phyloP scores from a whole-genome alignment of 805 yeast genomes.

The Cyberlindnera misumaiensis region DNA sequence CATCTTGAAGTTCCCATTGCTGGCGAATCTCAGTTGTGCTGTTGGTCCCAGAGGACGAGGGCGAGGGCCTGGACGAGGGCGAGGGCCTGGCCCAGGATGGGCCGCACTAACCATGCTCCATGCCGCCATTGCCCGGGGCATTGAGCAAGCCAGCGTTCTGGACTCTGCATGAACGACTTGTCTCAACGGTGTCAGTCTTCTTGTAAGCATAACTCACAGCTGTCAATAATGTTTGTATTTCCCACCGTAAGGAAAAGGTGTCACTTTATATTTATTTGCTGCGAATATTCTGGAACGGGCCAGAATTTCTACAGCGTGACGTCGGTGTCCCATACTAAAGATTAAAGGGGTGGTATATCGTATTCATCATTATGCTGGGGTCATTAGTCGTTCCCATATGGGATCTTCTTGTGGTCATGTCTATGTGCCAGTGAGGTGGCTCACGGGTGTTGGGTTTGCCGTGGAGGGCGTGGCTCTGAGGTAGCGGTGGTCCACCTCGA shows the following conservation, averaged over 20 bases:
- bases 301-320: not conserved
- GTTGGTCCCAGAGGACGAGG: not conserved
- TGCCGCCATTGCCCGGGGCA: constrained; percentile 2
- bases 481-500: constrained; percentile 22
- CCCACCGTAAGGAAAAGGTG: constrained; percentile 1
- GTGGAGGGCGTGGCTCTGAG: constrained; percentile 22
- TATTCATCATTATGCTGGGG: not conserved
- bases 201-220: not conserved
- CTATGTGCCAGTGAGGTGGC: constrained; percentile 5
- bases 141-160: not conserved
- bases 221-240: too few species aligned
- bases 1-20: constrained; percentile 17
- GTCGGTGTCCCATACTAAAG: not conserved
- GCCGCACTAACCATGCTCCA: not conserved
- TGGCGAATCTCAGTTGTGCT: constrained; percentile 1
- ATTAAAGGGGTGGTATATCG: too few species aligned
- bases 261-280: constrained; percentile 1
- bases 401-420: too few species aligned
- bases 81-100: not conserved
- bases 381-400: not conserved
- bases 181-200: not conserved
- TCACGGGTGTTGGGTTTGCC: constrained; percentile 6
- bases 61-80: not conserved
- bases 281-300: not conserved
- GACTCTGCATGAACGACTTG: not conserved